A percentile compares a stretch with the other conserved stretches of the same genome.
phyloP scores from a whole-genome alignment of 176 grass and related monocot genomes.

The Themeda triandra region DNA sequence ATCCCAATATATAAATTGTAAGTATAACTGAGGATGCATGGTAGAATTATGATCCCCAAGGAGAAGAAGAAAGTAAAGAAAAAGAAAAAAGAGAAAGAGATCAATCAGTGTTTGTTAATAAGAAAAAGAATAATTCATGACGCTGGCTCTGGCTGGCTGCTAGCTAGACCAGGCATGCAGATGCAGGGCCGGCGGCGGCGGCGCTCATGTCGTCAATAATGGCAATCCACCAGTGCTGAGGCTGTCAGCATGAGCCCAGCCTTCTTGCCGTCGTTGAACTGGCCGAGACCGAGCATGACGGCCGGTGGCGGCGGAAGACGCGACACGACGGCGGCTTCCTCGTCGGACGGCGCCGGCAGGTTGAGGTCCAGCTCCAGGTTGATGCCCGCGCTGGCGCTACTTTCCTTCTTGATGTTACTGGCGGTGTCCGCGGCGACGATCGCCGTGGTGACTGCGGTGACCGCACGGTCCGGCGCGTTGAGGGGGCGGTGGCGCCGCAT shows the following conservation, averaged over 20 bases:
- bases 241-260: slow-evolving; percentile 37
- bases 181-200: background rate
- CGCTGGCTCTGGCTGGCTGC: background rate
- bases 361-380: slow-evolving; percentile 72
- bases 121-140: slow-evolving; percentile 47
- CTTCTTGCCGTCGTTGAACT: slow-evolving; percentile 42
- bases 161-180: background rate
- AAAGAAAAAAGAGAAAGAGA: slow-evolving; percentile 24
- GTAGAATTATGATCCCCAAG: background rate
- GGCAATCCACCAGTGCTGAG: slow-evolving; percentile 41
- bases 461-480: slow-evolving; percentile 23
- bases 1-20: background rate
- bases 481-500: slow-evolving; percentile 85
- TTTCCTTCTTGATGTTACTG: slow-evolving; percentile 4
- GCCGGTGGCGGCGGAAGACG: background rate
- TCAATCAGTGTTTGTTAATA: slow-evolving; percentile 30
- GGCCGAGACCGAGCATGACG: slow-evolving; percentile 26
- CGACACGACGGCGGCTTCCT: slow-evolving; percentile 10
- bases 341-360: slow-evolving; percentile 58
- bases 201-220: slow-evolving; percentile 27
- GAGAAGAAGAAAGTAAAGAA: background rate
- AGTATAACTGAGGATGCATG: slow-evolving; percentile 11
- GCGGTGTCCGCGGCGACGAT: background rate
- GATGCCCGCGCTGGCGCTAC: slow-evolving; percentile 13
- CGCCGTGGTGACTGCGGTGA: background rate